These are phyloP conservation scores for Backusella morwellensis DNA, from an alignment of 192 early-diverging fungal species.

Conservation along the genomic window DNA sequence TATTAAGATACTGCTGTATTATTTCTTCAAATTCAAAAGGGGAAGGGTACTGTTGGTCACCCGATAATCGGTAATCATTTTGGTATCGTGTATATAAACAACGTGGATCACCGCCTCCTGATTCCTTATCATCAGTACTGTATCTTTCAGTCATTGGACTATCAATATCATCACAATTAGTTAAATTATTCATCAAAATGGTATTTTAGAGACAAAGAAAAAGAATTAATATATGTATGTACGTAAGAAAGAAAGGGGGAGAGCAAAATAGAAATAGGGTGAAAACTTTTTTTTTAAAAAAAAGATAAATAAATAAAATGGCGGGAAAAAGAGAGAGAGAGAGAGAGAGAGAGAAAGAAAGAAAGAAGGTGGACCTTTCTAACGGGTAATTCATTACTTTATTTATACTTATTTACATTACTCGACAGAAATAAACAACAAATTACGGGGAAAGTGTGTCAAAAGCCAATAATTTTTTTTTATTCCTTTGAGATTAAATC, in stretches of 20 bases:
- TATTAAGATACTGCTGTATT: constrained; percentile 45
- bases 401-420: not conserved
- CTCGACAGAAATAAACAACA: constrained; percentile 7
- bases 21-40: constrained; percentile 42
- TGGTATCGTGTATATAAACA: not conserved
- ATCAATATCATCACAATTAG: not conserved
- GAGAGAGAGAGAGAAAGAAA: not conserved
- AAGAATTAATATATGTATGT: not conserved
- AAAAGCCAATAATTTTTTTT: not conserved
- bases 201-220: not conserved
- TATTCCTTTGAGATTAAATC: not conserved
- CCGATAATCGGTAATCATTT: constrained; percentile 9
- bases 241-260: not conserved
- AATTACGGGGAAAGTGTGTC: constrained; percentile 9
- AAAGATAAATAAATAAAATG: not conserved
- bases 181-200: not conserved
- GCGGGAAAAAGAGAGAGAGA: not conserved
- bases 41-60: constrained; percentile 36
- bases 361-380: not conserved
- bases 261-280: not conserved
- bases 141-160: not conserved
- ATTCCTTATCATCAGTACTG: not conserved
- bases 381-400: not conserved
- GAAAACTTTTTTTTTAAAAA: not conserved
- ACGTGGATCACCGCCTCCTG: not conserved